Evolutionary conservation across 805 yeast species (phyloP).

Genomic region (Naumovozyma castellii): DNA sequence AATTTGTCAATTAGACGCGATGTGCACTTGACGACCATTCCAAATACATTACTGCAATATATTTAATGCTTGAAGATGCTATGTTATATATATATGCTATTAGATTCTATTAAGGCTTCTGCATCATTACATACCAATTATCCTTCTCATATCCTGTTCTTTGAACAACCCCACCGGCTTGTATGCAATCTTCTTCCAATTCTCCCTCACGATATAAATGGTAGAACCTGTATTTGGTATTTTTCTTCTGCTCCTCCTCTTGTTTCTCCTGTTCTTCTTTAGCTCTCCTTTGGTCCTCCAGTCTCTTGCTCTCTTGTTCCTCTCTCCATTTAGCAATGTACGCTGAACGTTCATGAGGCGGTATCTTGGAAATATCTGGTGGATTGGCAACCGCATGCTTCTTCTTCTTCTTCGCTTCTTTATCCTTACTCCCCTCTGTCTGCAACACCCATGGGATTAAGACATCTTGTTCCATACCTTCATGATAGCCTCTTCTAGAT

Average conservation of each 20-base stretch:
- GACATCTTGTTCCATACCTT: conserved; percentile 87
- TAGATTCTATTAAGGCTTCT: conserved; percentile 19
- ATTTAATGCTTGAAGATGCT: too few species aligned
- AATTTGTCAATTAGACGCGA: too few species aligned
- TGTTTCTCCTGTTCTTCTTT: conserved; percentile 12
- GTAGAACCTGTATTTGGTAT: conserved; percentile 74
- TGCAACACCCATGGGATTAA: conserved; percentile 91
- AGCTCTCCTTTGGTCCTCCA: conserved; percentile 7
- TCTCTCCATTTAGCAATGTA: conserved; percentile 23
- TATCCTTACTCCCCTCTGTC: conserved; percentile 31
- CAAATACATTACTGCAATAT: too few species aligned
- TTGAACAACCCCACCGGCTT: conserved; percentile 63
- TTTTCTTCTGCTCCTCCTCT: conserved; percentile 24
- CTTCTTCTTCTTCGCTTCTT: conserved; percentile 13
- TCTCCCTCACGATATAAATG: conserved; percentile 85
- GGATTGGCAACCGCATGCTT: conserved; percentile 9
- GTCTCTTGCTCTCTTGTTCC: conserved; percentile 19
- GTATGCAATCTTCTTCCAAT: conserved; percentile 53
- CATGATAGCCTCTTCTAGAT: conserved; percentile 83
- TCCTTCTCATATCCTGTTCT: conserved; percentile 83
- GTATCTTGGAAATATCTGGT: conserved; percentile 22
- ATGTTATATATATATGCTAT: neutral
- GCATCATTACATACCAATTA: conserved; percentile 77
- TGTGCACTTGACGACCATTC: too few species aligned
- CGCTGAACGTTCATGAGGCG: conserved; percentile 22